Evolutionary conservation across 176 grass and related monocot species (phyloP), one percentile per base, ranked within the genome.

Genomic region (Juncus inflexus): DNA sequence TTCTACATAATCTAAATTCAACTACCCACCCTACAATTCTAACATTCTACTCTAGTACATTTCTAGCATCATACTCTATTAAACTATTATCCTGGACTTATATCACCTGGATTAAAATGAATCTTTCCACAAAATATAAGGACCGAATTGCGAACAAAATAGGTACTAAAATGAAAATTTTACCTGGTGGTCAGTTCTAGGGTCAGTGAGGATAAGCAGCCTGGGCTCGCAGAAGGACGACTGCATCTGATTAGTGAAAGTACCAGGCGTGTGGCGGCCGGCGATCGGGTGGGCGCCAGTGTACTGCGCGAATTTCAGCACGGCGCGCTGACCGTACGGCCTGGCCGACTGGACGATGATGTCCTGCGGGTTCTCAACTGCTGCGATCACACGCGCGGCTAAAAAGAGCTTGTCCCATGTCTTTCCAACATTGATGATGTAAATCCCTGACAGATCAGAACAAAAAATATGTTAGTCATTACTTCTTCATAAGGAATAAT

Each of bases 201-300:
- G 90, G 61, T 95, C 90, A 3, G 90, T 95, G 2, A 95, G 86
- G 80, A 95, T 86, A 9, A 95, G 90, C 57, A 95, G 83, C 5
- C 90, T 83, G 11, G 90, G 90, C 66, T 95, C 90, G 7, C 90
- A 86, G 78, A 95, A 90, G 5, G 90, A 82, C 42, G 90, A 90
- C 74, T 95, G 90, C 15, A 95, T 83, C 86, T 95, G 90, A 65
- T 95, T 95, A 4, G 90, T 95, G 67, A 95, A 95, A 7, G 86
- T 95, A 66, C 90, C 90, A 10, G 90, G 90, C 9, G 90, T 95
- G 50, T 95, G 90, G 80, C 90, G 86, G 7, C 90, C 90, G 1
- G 90, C 86, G 19, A 95, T 95, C 3, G 90, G 83, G 28, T 95
- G 80, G 7, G 90, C 90, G 5, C 90, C 90, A 0, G 90, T 95